Base-by-base conservation (phyloP, 805 yeast genomes). In the Cyberlindnera mississippiensis region DNA sequence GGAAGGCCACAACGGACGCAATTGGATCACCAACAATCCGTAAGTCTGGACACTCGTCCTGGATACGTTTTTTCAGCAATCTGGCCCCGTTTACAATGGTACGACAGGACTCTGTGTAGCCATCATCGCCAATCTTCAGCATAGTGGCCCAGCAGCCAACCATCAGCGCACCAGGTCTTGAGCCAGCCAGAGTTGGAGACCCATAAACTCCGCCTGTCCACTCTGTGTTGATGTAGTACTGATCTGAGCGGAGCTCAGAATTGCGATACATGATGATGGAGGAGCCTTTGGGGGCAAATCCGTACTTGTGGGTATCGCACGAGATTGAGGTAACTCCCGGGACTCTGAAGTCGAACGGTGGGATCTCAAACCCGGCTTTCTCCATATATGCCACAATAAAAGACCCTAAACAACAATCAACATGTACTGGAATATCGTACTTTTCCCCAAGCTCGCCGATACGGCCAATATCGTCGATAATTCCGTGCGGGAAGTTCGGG, bases 251-350 rank as follows among this genome's bases (percentile, higher is more conserved):
- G 42, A 88, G 72, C 44, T 75, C 72, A 0, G 73, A 54, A 46
- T 73, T 65, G 35, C 97, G 75, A 63, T 93, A 93, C 96, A 93
- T 83, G 53, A 93, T 84, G 18, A 91, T 75, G 1, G 96, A 87
- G 0, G 95, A 83, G 9, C 99, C 99, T 64, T 91, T 91, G 30
- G 99, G 99, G 8, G 98, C 97, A 71, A 91, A 93, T 1, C 98
- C 99, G 59, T 91, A 91, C 63, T 91, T 91, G 70, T 91, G 99
- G n/a, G 99, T 91, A 61, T 91, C 99, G 66, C 98, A 93, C n/a
- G 96, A 86, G 44, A 91, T 91, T 3, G 97, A 89, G 1, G 98
- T 93, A n/a, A 93, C 98, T 26, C 93, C 93, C 1, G 87, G 83
- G 2, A 88, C 72, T 50, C 91, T 69, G 66, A 91, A 91, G 61